Evolutionary conservation across 1,139 yeast genomes (phyloP), one percentile per base, ranked within the genome.

Genomic region (Nakaseomyces delphensis): DNA sequence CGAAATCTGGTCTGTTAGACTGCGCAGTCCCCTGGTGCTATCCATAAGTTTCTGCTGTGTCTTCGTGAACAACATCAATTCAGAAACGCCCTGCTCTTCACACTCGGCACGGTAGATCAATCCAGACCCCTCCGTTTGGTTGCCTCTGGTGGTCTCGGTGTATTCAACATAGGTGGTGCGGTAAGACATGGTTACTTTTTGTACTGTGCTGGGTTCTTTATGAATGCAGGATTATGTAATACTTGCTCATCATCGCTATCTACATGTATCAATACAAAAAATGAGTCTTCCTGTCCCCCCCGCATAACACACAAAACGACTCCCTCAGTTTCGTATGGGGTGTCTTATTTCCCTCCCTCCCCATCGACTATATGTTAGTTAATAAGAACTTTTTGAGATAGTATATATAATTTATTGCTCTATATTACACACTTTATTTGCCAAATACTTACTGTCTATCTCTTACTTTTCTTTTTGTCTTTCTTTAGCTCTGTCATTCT

Each of bases 401-500:
- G n/a, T n/a, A n/a, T n/a, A n/a, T n/a, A n/a, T n/a, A n/a, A n/a
- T 23, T 23, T 23, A 7, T 23, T 23, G 6, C 25, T 23, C 25
- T 23, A 23, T 23, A 10, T 27, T 27, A 27, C n/a, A n/a, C n/a
- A n/a, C n/a, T n/a, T n/a, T n/a, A n/a, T n/a, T n/a, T n/a, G n/a
- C n/a, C n/a, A n/a, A n/a, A n/a, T 25, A 25, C n/a, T 25, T 25
- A 25, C n/a, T 8, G 6, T 29, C 33, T 29, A 29, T 19, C 35
- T 47, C 47, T 55, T 53, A 42, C 49, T 54, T 14, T 45, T 49
- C 45, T 55, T 53, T 30, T 51, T 47, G 37, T 51, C 49, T 23
- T 54, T 60, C 39, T 68, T 67, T 36, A 66, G 43, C 46, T 68
- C 70, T 36, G 60, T 65, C 64, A 63, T 63, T 44, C 69, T 67